A percentile compares a stretch with the other conserved stretches of the same genome.
Evolutionary conservation across 2,329 filamentous ascomycete genomes (phyloP).

Genomic region (Raffaelea ambrosiae): DNA sequence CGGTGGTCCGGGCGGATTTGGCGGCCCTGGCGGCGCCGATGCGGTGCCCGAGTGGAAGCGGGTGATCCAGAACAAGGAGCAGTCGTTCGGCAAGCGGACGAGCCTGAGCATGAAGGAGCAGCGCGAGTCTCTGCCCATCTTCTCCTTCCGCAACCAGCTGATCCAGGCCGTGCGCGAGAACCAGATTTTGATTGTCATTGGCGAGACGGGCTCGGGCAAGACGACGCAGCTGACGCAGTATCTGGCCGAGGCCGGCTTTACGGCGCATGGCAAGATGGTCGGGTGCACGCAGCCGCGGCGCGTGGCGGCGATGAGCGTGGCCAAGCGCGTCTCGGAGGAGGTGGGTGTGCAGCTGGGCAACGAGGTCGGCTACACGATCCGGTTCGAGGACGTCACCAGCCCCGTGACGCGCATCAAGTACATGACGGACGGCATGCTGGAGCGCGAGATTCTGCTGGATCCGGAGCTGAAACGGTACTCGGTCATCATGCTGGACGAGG

Average conservation of each 20-base stretch:
- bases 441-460: constrained; percentile 89
- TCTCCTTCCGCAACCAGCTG: constrained; percentile 75
- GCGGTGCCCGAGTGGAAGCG: constrained; percentile 89
- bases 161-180: constrained; percentile 81
- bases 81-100: constrained; percentile 77
- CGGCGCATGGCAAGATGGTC: constrained; percentile 79
- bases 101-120: constrained; percentile 93
- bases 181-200: constrained; percentile 90
- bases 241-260: constrained; percentile 84
- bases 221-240: constrained; percentile 96
- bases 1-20: not conserved
- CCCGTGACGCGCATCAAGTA: constrained; percentile 93
- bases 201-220: constrained; percentile 95
- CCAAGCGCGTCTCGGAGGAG: constrained; percentile 92
- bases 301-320: constrained; percentile 95
- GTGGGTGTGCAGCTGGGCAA: constrained; percentile 85
- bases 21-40: constrained; percentile 27
- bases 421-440: constrained; percentile 98
- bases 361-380: constrained; percentile 94
- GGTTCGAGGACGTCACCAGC: constrained; percentile 91
- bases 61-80: constrained; percentile 69
- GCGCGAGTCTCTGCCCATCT: constrained; percentile 82
- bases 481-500: constrained; percentile 96
- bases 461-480: constrained; percentile 84
- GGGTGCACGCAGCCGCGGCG: constrained; percentile 95